Evolutionary conservation across 306 rosid genomes (phyloP).

Genomic region (Inga laurina): DNA sequence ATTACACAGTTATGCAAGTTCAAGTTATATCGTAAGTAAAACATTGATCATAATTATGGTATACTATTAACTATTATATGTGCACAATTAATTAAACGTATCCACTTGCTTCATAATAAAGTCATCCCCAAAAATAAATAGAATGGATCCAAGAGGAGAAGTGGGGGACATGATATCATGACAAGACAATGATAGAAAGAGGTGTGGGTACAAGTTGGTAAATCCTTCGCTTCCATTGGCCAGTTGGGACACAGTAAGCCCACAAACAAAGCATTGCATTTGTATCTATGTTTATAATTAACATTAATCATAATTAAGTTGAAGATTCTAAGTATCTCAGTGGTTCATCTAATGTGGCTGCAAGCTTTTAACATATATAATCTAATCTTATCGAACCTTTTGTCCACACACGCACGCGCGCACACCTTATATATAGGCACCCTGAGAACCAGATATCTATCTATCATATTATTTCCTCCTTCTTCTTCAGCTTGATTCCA

Average conservation of each 20-base stretch:
- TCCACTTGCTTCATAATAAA: neutral
- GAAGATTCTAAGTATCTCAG: neutral
- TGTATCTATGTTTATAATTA: neutral
- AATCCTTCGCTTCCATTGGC: neutral
- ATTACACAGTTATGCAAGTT: neutral
- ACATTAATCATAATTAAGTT: neutral
- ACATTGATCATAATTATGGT: too few species aligned
- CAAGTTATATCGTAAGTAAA: neutral
- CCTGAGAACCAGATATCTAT: neutral
- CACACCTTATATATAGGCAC: neutral
- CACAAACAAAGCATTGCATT: neutral
- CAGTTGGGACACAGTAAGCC: neutral
- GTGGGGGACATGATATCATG: neutral
- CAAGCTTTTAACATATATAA: neutral
- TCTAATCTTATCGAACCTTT: neutral
- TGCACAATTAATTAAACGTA: neutral
- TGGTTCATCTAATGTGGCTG: neutral
- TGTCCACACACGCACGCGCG: too few species aligned
- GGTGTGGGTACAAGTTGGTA: neutral
- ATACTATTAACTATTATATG: neutral
- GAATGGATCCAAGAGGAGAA: neutral
- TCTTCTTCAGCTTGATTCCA: neutral
- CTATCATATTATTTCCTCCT: slow-evolving; percentile 25
- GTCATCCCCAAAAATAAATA: neutral
- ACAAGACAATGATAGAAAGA: neutral